phyloP scores from a whole-genome alignment of 192 early-diverging fungal genomes.

The Coemansia sp. region DNA sequence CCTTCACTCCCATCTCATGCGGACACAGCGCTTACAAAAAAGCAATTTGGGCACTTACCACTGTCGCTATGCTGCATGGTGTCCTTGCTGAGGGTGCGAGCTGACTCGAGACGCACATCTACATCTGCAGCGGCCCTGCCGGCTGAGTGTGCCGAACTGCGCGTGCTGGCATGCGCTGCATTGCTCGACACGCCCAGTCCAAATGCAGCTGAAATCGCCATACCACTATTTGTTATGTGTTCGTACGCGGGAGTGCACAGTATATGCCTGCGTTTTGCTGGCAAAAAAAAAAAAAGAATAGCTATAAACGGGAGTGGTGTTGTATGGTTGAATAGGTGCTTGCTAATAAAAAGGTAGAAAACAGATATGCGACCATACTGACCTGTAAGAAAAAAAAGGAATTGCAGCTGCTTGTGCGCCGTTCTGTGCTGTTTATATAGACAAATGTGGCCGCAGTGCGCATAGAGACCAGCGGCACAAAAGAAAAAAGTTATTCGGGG shows the following conservation, averaged over 20 bases:
- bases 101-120: background rate
- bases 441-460: background rate
- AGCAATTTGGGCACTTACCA: background rate
- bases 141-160: background rate
- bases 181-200: constrained; percentile 16
- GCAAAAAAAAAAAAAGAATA: background rate
- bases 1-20: too few species aligned
- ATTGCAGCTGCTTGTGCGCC: background rate
- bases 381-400: background rate
- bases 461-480: background rate
- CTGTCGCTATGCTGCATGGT: background rate
- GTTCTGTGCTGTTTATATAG: constrained; percentile 1
- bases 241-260: background rate
- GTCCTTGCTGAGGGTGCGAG: background rate
- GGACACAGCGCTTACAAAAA: background rate
- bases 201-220: constrained; percentile 37
- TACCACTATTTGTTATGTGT: background rate
- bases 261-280: background rate
- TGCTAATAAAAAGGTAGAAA: constrained; percentile 1
- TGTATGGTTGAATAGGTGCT: background rate
- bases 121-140: background rate
- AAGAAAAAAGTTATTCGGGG: background rate
- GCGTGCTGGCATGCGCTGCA: background rate
- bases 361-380: background rate
- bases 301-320: background rate